A percentile compares a stretch with the other conserved stretches of the same genome.
phyloP scores from a whole-genome alignment of 257 asterid species.

The Knoxia roxburghii region DNA sequence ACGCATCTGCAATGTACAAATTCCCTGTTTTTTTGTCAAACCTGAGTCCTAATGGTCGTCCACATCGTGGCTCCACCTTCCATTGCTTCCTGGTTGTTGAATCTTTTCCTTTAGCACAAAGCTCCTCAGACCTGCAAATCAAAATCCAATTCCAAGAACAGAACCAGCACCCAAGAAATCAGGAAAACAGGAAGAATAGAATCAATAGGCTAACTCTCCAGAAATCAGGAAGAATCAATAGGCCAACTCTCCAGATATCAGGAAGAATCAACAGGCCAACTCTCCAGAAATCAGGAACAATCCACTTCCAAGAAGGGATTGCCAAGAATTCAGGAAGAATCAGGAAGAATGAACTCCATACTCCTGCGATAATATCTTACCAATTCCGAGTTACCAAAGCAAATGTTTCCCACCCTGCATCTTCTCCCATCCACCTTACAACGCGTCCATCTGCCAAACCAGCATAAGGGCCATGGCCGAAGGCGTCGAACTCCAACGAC shows the following conservation, averaged over 20 bases:
- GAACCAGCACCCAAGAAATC: neutral
- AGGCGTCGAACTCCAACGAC: conserved; percentile 65
- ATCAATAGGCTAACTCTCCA: neutral
- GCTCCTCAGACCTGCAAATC: conserved; percentile 51
- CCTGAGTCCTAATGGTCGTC: conserved; percentile 85
- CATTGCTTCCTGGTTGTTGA: conserved; percentile 78
- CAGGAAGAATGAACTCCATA: neutral
- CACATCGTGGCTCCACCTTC: conserved; percentile 64
- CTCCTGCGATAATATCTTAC: conserved; percentile 37
- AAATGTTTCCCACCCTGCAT: conserved; percentile 78
- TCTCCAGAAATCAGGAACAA: neutral
- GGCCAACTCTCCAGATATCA: too few relatives aligned
- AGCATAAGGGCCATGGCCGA: conserved; percentile 78
- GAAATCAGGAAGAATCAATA: neutral
- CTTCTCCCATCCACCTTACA: conserved; percentile 80
- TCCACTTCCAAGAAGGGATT: neutral
- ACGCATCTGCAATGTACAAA: conserved; percentile 85
- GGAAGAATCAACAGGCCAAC: neutral
- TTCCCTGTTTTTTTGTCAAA: conserved; percentile 58
- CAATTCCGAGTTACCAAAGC: conserved; percentile 69
- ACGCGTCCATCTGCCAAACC: conserved; percentile 91
- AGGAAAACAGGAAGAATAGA: neutral
- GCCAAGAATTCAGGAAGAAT: neutral
- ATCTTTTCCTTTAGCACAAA: conserved; percentile 54
- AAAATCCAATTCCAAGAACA: neutral